phyloP scores from a whole-genome alignment of 331 rosid species.

The Malus hybrid region DNA sequence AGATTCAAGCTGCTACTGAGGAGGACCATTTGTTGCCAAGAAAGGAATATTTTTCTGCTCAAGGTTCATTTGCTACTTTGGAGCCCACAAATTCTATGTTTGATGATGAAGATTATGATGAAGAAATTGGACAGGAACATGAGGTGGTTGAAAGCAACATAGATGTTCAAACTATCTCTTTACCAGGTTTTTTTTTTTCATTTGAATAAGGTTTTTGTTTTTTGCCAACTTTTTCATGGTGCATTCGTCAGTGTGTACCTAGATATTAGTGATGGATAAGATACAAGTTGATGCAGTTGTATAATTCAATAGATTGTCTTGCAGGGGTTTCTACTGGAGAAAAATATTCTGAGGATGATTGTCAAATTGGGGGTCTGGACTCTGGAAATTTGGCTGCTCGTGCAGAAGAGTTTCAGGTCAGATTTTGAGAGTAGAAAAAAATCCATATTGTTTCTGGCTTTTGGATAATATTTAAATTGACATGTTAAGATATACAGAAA shows the following conservation, averaged over 20 bases:
- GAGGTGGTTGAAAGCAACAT: conserved; percentile 32
- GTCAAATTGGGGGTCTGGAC: conserved; percentile 33
- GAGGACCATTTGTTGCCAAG: conserved; percentile 81
- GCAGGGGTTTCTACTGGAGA: conserved; percentile 42
- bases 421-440: conserved; percentile 5
- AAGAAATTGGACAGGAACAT: conserved; percentile 60
- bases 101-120: conserved; percentile 88
- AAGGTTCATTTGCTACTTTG: conserved; percentile 50
- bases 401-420: conserved; percentile 42
- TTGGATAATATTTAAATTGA: not conserved
- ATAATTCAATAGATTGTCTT: conserved; percentile 2
- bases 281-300: not conserved
- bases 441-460: not conserved
- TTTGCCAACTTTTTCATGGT: not conserved
- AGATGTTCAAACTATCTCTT: conserved; percentile 34
- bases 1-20: conserved; percentile 72
- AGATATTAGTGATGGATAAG: not conserved
- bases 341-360: conserved; percentile 35
- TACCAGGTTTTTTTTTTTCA: conserved; percentile 33
- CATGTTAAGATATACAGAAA: not conserved
- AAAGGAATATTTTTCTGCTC: conserved; percentile 54
- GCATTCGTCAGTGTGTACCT: not conserved
- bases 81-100: conserved; percentile 55
- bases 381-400: conserved; percentile 35
- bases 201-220: not conserved